A percentile compares a stretch with the other conserved stretches of the same genome.
Conservation (phyloP, 495 filamentous ascomycete species). For the Xylaria longipes region DNA sequence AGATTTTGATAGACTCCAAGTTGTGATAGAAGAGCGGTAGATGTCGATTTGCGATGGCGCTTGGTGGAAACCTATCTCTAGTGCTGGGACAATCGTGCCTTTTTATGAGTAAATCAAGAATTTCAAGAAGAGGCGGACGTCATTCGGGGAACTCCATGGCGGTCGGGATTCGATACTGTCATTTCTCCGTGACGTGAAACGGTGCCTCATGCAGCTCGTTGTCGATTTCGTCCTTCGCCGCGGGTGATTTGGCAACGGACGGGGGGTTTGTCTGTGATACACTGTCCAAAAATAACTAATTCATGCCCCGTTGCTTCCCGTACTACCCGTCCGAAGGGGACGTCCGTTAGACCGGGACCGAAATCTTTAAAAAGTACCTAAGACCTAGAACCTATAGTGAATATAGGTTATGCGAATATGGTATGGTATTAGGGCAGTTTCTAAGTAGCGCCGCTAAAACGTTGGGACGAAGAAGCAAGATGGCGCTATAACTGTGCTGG, state of each 20-base stretch:
- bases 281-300: slow-evolving; percentile 18
- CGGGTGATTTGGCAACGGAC: neutral
- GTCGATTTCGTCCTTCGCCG: neutral
- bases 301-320: neutral
- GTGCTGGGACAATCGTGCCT: neutral
- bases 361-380: neutral
- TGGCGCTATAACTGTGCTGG: neutral
- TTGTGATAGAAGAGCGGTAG: neutral
- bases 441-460: neutral
- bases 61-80: neutral
- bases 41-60: slow-evolving; percentile 9
- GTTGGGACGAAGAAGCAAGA: neutral
- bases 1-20: neutral
- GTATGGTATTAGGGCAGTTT: neutral
- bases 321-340: slow-evolving; percentile 23
- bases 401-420: neutral
- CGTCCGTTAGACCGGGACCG: slow-evolving; percentile 17
- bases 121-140: slow-evolving; percentile 6
- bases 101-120: slow-evolving; percentile 9
- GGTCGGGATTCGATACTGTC: neutral
- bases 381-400: too few relatives aligned
- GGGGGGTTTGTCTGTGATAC: slow-evolving; percentile 9
- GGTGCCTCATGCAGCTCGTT: neutral
- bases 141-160: slow-evolving; percentile 22
- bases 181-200: slow-evolving; percentile 1